Base-by-base conservation (phyloP, 2,329 filamentous ascomycete species). In the Alternaria rosae region DNA sequence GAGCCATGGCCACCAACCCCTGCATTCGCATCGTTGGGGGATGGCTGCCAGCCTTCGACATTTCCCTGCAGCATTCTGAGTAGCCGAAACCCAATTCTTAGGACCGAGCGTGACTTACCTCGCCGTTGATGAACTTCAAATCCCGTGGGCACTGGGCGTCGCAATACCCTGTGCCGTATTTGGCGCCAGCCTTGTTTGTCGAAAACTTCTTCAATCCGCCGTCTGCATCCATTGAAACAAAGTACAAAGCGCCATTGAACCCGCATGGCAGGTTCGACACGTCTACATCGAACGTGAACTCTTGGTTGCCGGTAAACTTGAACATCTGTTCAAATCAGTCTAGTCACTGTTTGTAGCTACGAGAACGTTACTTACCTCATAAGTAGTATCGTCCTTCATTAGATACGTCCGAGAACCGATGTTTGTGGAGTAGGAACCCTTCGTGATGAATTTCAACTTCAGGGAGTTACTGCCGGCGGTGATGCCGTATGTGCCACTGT, bases 261-360 rank as follows among this genome's bases (percentile, higher is more conserved):
- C 90, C 90, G 70, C 90, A 92, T 50, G 86, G 85, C n/a, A 91
- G 79, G 60, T 85, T 83, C 17, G 88, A 90, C 20, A 91, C 65
- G 51, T 79, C 78, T 1, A 79, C 76, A 54, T 79, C 78, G 42
- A 79, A 79, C 9, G 71, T 75, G 61, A 79, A 79, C 62, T 79
- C 78, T 89, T 90, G 69, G 42, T 79, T 75, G 20, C 75, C 73
- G 23, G 75, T 70, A 20, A 79, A 70, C 53, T 78, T 78, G 70
- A 78, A 79, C 65, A 76, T 73, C 56, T 79, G 23, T 30, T 30
- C 25, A 23, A 35, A 32, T 35, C n/a, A 13, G 21, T 13, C 44
- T 23, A 54, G 38, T 4, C 8, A 43, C 21, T 15, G 23, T 21
- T 21, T 6, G 7, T 13, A 43, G 15, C 9, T 32, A 21, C 20